Evolutionary conservation across 75 land plant genomes (phyloP), one percentile per base, ranked within the genome.

Genomic region (Gnetum montanum): DNA sequence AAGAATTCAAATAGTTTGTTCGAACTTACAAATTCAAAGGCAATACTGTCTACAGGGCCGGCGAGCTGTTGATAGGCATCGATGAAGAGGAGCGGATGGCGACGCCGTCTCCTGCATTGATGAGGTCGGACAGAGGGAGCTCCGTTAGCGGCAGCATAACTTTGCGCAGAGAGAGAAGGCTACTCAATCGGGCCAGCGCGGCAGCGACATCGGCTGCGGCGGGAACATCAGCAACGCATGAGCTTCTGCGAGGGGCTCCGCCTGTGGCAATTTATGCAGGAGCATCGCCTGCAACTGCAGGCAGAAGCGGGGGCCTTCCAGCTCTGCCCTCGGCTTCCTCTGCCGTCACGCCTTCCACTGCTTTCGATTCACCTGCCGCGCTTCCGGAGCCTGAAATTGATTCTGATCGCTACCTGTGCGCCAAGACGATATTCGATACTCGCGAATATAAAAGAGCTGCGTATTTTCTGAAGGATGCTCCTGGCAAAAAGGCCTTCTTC

Each of bases 401-500:
- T 36, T 56, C 64, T 48, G 97, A 91, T 52, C 67, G 61, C 6
- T 80, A 75, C 41, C 65, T 85, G 18, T 65, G 88, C 18, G 98
- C 90, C 3, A 94, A 90, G 61, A 67, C 90, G 0, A 89, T 72
- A 58, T 89, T 94, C 54, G 90, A 94, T 45, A 85, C 83, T 60
- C 59, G 75, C 13, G 98, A 94, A 72, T 94, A 82, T 37, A 57
- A 81, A 29, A 60, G 98, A 62, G 90, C 96, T 24, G 90, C 96
- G 30, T 86, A 82, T 56, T 75, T 72, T 1, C 75, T 94, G 31
- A 71, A 74, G 6, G 90, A 74, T 22, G 76, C 71, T 49, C 57
- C 75, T 8, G 85, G 87, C 8, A 82, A 73, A 64, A 85, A 74
- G 60, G 77, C 98, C 6, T 69, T 78, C 23, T 94, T 94, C 60